phyloP scores from a whole-genome alignment of 768 basidiomycete species.

The Lactarius hatsudake region DNA sequence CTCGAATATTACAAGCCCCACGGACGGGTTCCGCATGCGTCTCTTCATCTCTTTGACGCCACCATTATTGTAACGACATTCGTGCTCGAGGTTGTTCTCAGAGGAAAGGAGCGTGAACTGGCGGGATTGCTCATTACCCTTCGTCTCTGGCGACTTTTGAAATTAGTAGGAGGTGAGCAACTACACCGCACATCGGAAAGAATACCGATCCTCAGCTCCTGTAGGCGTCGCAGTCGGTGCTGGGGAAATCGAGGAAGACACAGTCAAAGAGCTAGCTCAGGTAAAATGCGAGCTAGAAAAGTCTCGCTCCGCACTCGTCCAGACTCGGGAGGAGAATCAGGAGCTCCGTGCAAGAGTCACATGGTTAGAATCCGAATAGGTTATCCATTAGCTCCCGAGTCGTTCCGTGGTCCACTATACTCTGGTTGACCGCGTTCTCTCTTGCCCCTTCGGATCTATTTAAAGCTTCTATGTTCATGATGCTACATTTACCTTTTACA shows the following conservation, averaged over 20 bases:
- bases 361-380: conserved; percentile 10
- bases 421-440: neutral
- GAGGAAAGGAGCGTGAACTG: conserved; percentile 67
- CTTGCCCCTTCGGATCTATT: neutral
- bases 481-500: neutral
- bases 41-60: conserved; percentile 74
- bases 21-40: conserved; percentile 49
- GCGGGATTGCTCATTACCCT: conserved; percentile 67
- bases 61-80: conserved; percentile 70
- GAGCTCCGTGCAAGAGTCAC: conserved; percentile 36
- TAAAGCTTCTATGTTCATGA: neutral
- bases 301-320: conserved; percentile 42
- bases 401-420: neutral
- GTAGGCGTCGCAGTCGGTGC: conserved; percentile 74
- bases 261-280: conserved; percentile 46
- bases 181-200: neutral
- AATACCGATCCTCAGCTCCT: conserved; percentile 36
- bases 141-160: conserved; percentile 79
- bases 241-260: conserved; percentile 63
- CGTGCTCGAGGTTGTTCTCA: conserved; percentile 64
- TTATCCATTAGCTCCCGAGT: neutral
- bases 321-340: conserved; percentile 52
- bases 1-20: conserved; percentile 60
- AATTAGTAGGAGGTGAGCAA: conserved; percentile 58
- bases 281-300: conserved; percentile 49